Evolutionary conservation across 768 basidiomycete genomes (phyloP), one percentile per base, ranked within the genome.

Genomic region (Lentinula detonsa): DNA sequence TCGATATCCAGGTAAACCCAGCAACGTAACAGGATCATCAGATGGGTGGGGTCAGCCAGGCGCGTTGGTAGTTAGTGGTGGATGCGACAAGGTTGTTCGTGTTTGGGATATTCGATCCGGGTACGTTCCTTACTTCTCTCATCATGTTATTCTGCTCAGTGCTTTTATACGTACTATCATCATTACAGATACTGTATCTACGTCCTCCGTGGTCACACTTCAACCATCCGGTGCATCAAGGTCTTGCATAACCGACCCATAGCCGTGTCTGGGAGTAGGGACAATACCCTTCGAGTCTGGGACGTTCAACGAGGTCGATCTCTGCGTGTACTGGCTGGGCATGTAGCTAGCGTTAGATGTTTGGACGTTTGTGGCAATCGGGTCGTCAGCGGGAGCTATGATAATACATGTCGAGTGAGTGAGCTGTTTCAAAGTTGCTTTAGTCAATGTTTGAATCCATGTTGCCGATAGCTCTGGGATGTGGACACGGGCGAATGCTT

Each of bases 341-440:
- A 99, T 70, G 74, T 77, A 31, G 77, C 83, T 45, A 93, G 90
- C 65, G 95, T 98, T 13, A 76, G 96, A 50, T 93, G 93, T 69
- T 74, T 98, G 34, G 96, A 98, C 71, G 87, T 95, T 10, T 88
- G 84, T 65, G 96, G 93, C 28, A 86, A 86, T 64, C 80, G 76
- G 65, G 88, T 89, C 11, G 95, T 95, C 40, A 95, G 91, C 66
- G 96, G 95, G 37, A 95, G 94, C 70, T 98, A 99, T 72, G 96
- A 99, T 71, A 79, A 82, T 49, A 95, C 88, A 16, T 91, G 88
- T 66, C 81, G 95, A 64, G 91, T 96, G 59, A 51, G 84, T 75
- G 34, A 37, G 23, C 43, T 21, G 28, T 46, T 18, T 2, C 46
- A 33, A 33, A 61, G n/a, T 56, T 40, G 8, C 3, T 9, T n/a